Base-by-base conservation (phyloP, 1,284 basidiomycete species). In the Psilocybe mexicana region DNA sequence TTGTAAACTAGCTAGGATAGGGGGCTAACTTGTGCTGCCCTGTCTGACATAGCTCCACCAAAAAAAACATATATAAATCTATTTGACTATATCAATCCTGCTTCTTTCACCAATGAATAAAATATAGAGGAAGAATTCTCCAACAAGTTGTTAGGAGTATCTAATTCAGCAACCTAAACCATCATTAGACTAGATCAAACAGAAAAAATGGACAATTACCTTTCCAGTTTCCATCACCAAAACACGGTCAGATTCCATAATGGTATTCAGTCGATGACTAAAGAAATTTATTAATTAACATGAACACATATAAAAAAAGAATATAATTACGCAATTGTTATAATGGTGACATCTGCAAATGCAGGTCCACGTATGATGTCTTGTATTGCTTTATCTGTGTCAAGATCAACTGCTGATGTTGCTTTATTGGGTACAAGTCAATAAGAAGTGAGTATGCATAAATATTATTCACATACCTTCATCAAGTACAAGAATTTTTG, bases 211-310 rank as follows among this genome's bases (percentile, higher is more conserved):
- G 57, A 18, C 43, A 61, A 57, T 44, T 59, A 92, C 88, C 63
- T 75, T 75, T 12, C 95, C 95, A 18, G 87, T 77, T 62, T 89
- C 86, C 73, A 98, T 84, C 11, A 97, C 94, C 28, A 97, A 73
- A 10, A 98, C 86, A 36, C 87, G 84, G 63, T 92, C 88, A 42
- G 87, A 93, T 66, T 94, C 88, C 59, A 96, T 84, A 67, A 98
- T 96, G 2, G 95, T 97, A 70, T 96, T 93, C 55, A 97, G 76
- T 1, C 94, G 85, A 71, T 95, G 93, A 23, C 92, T 92, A 18
- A 12, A 64, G 52, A 60, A 44, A 40, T 44, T 10, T 51, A 44
- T 52, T 47, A 52, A 54, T 38, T 11, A 47, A 25, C 36, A 23
- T 40, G 46, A 43, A 54, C 2, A n/a, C 57, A 59, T 11, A 11